Evolutionary conservation across 352 stramenopile genomes (phyloP).

Genomic region (Plasmopara muralis): DNA sequence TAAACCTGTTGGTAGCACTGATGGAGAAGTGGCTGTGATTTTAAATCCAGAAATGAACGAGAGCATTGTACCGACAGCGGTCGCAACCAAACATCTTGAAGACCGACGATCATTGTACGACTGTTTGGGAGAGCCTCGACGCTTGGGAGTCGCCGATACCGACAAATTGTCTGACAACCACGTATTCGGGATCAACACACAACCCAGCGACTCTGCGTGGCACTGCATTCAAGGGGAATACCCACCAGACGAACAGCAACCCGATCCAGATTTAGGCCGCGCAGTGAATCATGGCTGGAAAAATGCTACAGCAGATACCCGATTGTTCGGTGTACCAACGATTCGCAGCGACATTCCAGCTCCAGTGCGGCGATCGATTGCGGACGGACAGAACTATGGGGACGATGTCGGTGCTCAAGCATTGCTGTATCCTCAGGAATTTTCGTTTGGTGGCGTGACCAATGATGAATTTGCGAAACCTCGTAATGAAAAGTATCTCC

Average conservation of each 20-base stretch:
- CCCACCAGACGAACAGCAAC: slow-evolving; percentile 69
- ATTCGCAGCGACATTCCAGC: slow-evolving; percentile 79
- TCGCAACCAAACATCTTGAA: slow-evolving; percentile 64
- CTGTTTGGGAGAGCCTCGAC: slow-evolving; percentile 60
- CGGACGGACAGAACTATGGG: slow-evolving; percentile 88
- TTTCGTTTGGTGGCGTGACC: slow-evolving; percentile 67
- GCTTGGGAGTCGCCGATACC: slow-evolving; percentile 39
- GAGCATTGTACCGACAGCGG: slow-evolving; percentile 23
- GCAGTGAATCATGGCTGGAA: slow-evolving; percentile 84
- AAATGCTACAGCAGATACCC: slow-evolving; percentile 50
- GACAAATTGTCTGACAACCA: slow-evolving; percentile 38
- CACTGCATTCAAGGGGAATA: slow-evolving; percentile 83
- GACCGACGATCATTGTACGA: slow-evolving; percentile 71
- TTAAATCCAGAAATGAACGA: slow-evolving; percentile 75
- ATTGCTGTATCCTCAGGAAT: slow-evolving; percentile 81
- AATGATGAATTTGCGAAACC: slow-evolving; percentile 81
- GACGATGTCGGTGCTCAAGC: slow-evolving; percentile 75
- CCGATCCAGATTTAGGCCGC: slow-evolving; percentile 74
- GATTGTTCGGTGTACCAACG: slow-evolving; percentile 79
- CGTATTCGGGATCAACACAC: slow-evolving; percentile 54
- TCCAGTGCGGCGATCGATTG: slow-evolving; percentile 68
- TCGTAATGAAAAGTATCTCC: slow-evolving; percentile 49
- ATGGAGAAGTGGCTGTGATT: slow-evolving; percentile 41
- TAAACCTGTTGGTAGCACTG: slow-evolving; percentile 15
- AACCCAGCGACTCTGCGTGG: slow-evolving; percentile 47